Evolutionary conservation across 2,329 filamentous ascomycete genomes (phyloP), one percentile per base, ranked within the genome.

Genomic region (Nothopassalora personata): DNA sequence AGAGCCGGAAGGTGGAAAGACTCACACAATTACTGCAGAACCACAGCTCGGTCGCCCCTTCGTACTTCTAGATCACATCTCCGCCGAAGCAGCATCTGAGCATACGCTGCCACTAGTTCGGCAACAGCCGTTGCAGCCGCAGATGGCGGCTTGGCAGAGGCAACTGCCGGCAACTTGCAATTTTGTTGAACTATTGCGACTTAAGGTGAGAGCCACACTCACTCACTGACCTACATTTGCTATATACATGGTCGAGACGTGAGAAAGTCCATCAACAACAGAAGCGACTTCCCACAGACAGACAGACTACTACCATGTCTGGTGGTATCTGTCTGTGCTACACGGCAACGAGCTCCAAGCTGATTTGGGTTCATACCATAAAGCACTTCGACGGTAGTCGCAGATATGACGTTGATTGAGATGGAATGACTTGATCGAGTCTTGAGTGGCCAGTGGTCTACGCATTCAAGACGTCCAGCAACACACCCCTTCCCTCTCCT

Each of bases 91-190:
- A n/a, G n/a, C n/a, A n/a, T n/a, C n/a, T 23, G 45, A 56, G 31
- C 46, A 56, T 3, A 49, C 53, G 19, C 53, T 56, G n/a, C 53
- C 53, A 36, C 53, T 56, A n/a, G 47, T 56, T 23, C 53, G 53
- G 11, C 33, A 30, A 30, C 53, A 49, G 36, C 47, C 47, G 30
- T 56, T 45, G 45, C 53, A 56, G 19, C 36, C 53, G 19, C 53
- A 56, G 28, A 56, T 56, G 9, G 47, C 53, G 27, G 43, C 53
- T 49, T 56, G 27, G 45, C 53, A 56, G 15, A 56, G 53, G 27
- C 53, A 56, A 36, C 43, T 49, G 33, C 45, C 53, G 11, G 43
- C 49, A 15, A 48, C 43, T 49, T 11, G 28, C 31, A 11, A 34
- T 8, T 11, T 34, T 34, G 2, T 8, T 11, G 2, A 34, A 9